Conservation (phyloP, 2,329 filamentous ascomycete species). For the Apiospora malaysiana region DNA sequence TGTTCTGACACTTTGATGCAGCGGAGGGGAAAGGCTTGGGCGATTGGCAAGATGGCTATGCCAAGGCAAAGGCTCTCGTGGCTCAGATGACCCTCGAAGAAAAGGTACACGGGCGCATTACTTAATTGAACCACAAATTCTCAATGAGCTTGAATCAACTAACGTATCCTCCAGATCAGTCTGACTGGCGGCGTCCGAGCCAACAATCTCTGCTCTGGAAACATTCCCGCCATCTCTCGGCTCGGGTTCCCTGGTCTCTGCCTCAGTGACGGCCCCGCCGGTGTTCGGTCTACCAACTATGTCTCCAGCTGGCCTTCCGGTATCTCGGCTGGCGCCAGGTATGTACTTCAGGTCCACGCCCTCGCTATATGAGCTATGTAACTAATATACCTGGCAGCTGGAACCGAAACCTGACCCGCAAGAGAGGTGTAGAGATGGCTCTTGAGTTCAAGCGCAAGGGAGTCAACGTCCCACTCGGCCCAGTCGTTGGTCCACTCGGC, state of each 20-base stretch:
- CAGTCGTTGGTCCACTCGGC: slow-evolving; percentile 72
- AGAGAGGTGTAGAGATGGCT: slow-evolving; percentile 75
- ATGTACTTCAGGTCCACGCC: background rate
- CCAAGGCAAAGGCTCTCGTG: slow-evolving; percentile 42
- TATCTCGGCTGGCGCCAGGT: slow-evolving; percentile 61
- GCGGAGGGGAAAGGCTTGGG: slow-evolving; percentile 39
- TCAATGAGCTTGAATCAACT: background rate
- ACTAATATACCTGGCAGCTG: slow-evolving; percentile 47
- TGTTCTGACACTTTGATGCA: slow-evolving; percentile 25
- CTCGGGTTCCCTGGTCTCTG: slow-evolving; percentile 49
- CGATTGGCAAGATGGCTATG: slow-evolving; percentile 45
- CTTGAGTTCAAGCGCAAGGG: slow-evolving; percentile 78
- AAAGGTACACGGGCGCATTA: slow-evolving; percentile 33
- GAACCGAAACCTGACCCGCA: slow-evolving; percentile 73
- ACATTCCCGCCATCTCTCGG: slow-evolving; percentile 44
- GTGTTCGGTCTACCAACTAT: slow-evolving; percentile 44
- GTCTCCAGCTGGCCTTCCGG: slow-evolving; percentile 55
- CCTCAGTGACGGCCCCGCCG: slow-evolving; percentile 42
- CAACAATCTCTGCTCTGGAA: slow-evolving; percentile 47
- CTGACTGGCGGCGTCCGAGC: slow-evolving; percentile 42
- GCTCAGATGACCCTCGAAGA: slow-evolving; percentile 47
- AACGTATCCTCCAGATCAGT: slow-evolving; percentile 34
- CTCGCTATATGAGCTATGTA: background rate
- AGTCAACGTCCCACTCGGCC: slow-evolving; percentile 78
- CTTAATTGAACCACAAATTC: background rate